Evolutionary conservation across 2,329 filamentous ascomycete species (phyloP).

Genomic region (Purpureocillium lavendulum): DNA sequence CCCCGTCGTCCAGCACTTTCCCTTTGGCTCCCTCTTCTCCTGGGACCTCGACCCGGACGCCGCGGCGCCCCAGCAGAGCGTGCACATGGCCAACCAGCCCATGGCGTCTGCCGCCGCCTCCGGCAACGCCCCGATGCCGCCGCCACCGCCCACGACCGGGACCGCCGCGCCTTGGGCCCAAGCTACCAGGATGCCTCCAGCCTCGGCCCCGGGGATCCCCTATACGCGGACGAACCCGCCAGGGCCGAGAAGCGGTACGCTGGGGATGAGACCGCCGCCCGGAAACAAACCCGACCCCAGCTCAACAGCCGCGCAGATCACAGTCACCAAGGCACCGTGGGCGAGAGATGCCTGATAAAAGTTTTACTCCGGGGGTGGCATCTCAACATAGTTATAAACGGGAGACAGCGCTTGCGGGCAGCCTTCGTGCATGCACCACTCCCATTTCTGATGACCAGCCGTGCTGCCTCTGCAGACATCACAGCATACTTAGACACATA

Average conservation of each 20-base stretch:
- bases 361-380: not conserved
- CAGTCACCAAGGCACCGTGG: slow-evolving; percentile 39
- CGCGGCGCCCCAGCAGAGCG: slow-evolving; percentile 33
- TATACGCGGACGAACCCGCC: slow-evolving; percentile 25
- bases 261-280: slow-evolving; percentile 10
- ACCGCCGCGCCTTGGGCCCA: slow-evolving; percentile 38
- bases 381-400: too few species aligned
- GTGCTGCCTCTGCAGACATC: too few species aligned
- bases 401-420: too few species aligned
- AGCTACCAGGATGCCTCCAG: slow-evolving; percentile 27
- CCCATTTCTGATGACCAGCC: too few species aligned
- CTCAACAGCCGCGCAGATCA: slow-evolving; percentile 28
- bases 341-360: slow-evolving; percentile 23
- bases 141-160: slow-evolving; percentile 16
- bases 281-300: slow-evolving; percentile 7
- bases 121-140: slow-evolving; percentile 11
- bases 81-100: slow-evolving; percentile 52
- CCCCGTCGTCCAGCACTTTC: slow-evolving; percentile 95
- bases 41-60: slow-evolving; percentile 65
- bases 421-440: too few species aligned
- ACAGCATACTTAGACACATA: not conserved
- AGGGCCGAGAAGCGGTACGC: slow-evolving; percentile 17
- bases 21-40: slow-evolving; percentile 70
- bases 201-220: slow-evolving; percentile 26
- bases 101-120: not conserved